Evolutionary conservation across 2,329 filamentous ascomycete species (phyloP).

Genomic region (Colletotrichum sp.): DNA sequence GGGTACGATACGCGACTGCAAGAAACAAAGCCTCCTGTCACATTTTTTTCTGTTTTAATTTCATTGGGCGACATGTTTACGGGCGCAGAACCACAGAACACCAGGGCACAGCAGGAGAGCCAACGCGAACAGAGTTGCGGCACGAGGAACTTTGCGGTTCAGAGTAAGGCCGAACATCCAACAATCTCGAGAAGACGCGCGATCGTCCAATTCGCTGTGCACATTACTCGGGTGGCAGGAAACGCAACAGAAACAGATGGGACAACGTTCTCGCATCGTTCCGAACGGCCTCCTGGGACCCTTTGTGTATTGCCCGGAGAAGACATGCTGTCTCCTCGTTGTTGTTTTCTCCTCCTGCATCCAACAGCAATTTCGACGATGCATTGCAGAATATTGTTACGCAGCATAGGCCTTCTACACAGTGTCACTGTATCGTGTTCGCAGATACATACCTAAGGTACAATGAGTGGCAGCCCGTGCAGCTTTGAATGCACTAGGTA

Average conservation of each 20-base stretch:
- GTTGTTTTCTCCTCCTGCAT: too few relatives aligned
- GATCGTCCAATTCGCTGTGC: not conserved
- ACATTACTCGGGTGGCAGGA: not conserved
- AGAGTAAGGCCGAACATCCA: not conserved
- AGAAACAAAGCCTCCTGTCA: too few relatives aligned
- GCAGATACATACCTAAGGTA: not conserved
- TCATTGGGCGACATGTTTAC: not conserved
- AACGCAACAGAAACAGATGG: not conserved
- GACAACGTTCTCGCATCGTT: not conserved
- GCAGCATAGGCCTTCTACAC: not conserved
- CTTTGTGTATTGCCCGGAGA: too few relatives aligned
- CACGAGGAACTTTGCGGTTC: not conserved
- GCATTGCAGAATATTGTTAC: not conserved
- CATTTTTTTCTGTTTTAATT: too few relatives aligned
- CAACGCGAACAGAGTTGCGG: not conserved
- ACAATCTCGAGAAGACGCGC: not conserved
- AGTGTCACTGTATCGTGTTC: not conserved
- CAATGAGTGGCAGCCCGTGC: not conserved
- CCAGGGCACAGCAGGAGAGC: too few relatives aligned
- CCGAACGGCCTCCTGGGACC: not conserved
- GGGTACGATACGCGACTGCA: not conserved
- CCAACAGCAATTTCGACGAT: not conserved
- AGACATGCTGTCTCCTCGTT: too few relatives aligned
- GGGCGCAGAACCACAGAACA: too few relatives aligned
- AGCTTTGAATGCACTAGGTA: not conserved